Conservation (phyloP, 176 grass and related monocot species). For the Cocos nucifera region DNA sequence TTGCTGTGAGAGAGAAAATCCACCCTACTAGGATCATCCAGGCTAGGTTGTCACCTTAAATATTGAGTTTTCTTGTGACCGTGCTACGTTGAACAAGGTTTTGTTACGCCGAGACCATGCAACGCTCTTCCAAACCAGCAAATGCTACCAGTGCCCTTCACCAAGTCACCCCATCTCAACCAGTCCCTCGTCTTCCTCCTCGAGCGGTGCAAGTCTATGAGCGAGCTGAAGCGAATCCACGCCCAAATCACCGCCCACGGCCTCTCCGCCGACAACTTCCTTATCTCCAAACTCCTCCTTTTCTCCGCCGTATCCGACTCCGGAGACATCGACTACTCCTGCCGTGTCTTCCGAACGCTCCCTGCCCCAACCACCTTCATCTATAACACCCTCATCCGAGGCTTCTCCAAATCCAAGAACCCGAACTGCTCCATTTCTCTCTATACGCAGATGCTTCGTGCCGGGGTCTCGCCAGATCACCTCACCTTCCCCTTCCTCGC, state of each 20-base stretch:
- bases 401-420: conserved; percentile 10
- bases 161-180: too few species aligned
- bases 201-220: too few species aligned
- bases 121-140: too few species aligned
- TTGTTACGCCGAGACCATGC: too few species aligned
- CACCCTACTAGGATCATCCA: too few species aligned
- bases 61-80: too few species aligned
- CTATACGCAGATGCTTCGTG: conserved; percentile 17
- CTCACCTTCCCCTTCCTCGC: conserved; percentile 24
- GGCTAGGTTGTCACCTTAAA: too few species aligned
- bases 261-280: conserved; percentile 10
- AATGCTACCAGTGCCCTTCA: too few species aligned
- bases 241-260: conserved; percentile 19
- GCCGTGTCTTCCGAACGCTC: not conserved
- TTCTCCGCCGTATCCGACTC: conserved; percentile 27
- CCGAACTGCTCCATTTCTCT: conserved; percentile 17
- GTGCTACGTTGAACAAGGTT: too few species aligned
- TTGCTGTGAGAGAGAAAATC: too few species aligned
- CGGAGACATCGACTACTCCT: conserved; percentile 34
- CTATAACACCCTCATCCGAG: conserved; percentile 22
- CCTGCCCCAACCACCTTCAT: conserved; percentile 3
- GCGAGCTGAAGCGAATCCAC: conserved; percentile 3
- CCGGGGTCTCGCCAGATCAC: conserved; percentile 9
- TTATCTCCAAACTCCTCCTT: conserved; percentile 32
- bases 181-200: too few species aligned